Percentiles rank a stretch among this genome's conserved stretches.
Evolutionary conservation across 192 early-diverging fungal species (phyloP).

Genomic region (Backusella psychrophila): DNA sequence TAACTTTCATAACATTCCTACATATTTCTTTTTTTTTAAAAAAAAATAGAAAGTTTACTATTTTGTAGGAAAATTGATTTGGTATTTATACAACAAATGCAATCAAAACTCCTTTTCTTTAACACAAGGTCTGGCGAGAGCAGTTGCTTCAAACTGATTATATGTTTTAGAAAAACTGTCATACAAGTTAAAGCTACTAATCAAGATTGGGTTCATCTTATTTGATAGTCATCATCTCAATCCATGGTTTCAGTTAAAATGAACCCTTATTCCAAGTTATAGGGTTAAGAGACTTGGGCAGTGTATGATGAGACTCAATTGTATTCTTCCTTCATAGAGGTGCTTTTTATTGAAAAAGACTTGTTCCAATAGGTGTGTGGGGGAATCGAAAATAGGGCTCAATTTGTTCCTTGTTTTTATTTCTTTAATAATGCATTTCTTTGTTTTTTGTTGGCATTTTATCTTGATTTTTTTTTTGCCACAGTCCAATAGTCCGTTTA

Average conservation of each 20-base stretch:
- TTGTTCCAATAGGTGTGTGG: not conserved
- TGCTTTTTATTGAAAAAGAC: not conserved
- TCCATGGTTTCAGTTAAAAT: not conserved
- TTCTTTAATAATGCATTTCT: not conserved
- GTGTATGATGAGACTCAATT: too few relatives aligned
- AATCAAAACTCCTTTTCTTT: not conserved
- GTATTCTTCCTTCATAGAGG: too few relatives aligned
- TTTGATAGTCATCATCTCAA: not conserved
- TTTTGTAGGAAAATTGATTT: not conserved
- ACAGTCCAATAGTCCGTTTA: not conserved
- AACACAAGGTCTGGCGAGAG: not conserved
- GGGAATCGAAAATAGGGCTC: not conserved
- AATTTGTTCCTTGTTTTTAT: not conserved
- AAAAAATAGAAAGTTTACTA: not conserved
- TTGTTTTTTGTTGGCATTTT: not conserved
- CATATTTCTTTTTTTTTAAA: not conserved
- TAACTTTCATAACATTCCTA: not conserved
- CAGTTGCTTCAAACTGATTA: not conserved
- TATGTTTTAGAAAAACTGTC: not conserved
- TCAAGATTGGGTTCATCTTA: too few relatives aligned
- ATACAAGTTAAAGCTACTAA: too few relatives aligned
- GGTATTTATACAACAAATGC: not conserved
- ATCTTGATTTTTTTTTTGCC: not conserved
- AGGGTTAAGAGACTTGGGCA: not conserved
- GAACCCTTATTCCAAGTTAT: not conserved